Evolutionary conservation across 345 rosid species (phyloP), one percentile per base, ranked within the genome.

Genomic region (sweet orange (Citrus sinensis)): DNA sequence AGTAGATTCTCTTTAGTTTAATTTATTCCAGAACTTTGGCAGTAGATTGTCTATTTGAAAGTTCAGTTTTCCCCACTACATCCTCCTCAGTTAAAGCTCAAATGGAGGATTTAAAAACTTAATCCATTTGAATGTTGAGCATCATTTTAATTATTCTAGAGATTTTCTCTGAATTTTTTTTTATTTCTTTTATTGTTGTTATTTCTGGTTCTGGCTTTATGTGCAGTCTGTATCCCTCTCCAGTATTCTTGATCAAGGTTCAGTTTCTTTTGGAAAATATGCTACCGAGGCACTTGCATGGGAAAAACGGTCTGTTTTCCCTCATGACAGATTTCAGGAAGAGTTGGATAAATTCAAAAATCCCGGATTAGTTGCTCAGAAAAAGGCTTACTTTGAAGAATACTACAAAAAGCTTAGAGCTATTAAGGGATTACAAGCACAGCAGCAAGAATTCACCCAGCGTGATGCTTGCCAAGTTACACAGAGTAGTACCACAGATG

Each of bases 361-460:
- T n/a, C 82, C 82, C 2, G 82, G 82, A n/a, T 70, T 78, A 30
- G 82, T 82, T 70, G 82, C 85, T 55, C 76, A 78, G 65, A 82
- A 79, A 78, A 82, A 58, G 80, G 82, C 85, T 40, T 79, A 70
- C 35, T 82, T 82, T 59, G 85, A 79, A 78, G 80, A 79, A 71
- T 76, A 76, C 63, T 82, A 79, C 62, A 79, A 37, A 51, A 76
- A 67, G 62, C 46, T 71, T 25, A 75, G 82, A 75, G 70, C 75
- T 58, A 61, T 81, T 80, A 81, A 81, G 68, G 80, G 24, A 24
- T 34, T 81, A 42, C 70, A 71, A 72, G 62, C 51, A 66, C 62
- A 49, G 74, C 77, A 81, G 66, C 30, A 75, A 63, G 71, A 76
- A 67, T 56, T 11, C 6, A 27, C 37, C 13, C 59, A 65, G 66